These are phyloP conservation scores for Spathaspora passalidarum DNA, from an alignment of 805 yeast species.

Conservation along the genomic window DNA sequence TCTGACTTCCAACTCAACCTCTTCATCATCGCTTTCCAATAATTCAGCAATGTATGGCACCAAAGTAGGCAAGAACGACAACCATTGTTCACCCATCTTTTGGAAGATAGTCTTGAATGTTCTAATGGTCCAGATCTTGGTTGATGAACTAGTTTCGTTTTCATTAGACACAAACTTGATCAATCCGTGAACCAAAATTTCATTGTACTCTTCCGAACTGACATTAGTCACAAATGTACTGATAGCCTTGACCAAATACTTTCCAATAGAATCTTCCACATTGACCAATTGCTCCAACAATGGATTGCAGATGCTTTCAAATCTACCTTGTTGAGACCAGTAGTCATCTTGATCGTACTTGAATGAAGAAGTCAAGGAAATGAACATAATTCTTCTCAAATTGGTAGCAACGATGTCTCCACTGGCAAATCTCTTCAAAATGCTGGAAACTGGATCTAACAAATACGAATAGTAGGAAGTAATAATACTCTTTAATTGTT, in stretches of 20 bases:
- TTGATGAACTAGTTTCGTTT: slow-evolving; percentile 62
- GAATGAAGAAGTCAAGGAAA: slow-evolving; percentile 76
- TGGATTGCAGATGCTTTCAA: slow-evolving; percentile 63
- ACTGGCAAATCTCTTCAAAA: slow-evolving; percentile 50
- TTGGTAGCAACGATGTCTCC: slow-evolving; percentile 44
- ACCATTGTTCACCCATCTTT: slow-evolving; percentile 94
- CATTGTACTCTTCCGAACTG: slow-evolving; percentile 68
- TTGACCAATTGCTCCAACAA: slow-evolving; percentile 63
- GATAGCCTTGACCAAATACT: slow-evolving; percentile 75
- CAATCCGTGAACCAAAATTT: slow-evolving; percentile 48
- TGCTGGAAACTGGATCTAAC: slow-evolving; percentile 62
- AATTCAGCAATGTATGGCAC: slow-evolving; percentile 95
- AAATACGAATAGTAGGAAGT: slow-evolving; percentile 86
- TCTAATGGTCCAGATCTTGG: slow-evolving; percentile 82
- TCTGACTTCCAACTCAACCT: slow-evolving; percentile 87
- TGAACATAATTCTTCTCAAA: slow-evolving; percentile 70
- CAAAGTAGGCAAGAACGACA: slow-evolving; percentile 83
- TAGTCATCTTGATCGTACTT: slow-evolving; percentile 90
- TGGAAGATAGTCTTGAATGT: slow-evolving; percentile 79
- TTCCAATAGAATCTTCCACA: slow-evolving; percentile 74
- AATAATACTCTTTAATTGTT: slow-evolving; percentile 77
- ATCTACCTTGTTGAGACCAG: slow-evolving; percentile 88
- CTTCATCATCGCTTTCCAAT: slow-evolving; percentile 91
- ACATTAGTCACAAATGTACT: slow-evolving; percentile 71
- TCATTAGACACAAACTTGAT: slow-evolving; percentile 37